These are phyloP conservation scores for Fonsecaea monophora DNA, from an alignment of 2,329 filamentous ascomycete genomes.

Conservation along the genomic window DNA sequence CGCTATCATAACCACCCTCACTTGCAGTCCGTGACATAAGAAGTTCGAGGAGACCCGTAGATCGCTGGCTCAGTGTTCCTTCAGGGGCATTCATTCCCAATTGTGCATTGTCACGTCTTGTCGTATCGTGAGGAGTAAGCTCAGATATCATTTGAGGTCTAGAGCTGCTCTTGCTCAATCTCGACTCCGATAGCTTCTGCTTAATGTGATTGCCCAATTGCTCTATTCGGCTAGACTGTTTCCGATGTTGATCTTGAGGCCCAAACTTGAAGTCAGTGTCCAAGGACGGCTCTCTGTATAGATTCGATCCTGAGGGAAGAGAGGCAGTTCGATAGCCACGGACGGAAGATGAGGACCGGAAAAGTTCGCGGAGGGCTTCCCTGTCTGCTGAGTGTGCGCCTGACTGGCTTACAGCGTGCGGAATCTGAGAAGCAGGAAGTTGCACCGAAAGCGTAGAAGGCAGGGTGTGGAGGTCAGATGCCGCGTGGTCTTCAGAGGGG, in stretches of 20 bases:
- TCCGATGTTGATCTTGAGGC: constrained; percentile 11
- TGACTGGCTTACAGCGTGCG: constrained; percentile 26
- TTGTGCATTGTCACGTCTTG: constrained; percentile 2
- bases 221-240: constrained; percentile 30
- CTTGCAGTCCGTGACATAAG: constrained; percentile 36
- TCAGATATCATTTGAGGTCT: constrained; percentile 19
- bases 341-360: constrained; percentile 35
- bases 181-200: constrained; percentile 38
- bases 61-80: constrained; percentile 29
- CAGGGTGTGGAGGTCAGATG: constrained; percentile 25
- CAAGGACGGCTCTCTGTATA: constrained; percentile 27
- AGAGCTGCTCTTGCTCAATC: constrained; percentile 36
- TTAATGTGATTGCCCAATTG: constrained; percentile 37
- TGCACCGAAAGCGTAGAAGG: constrained; percentile 31
- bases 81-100: constrained; percentile 17
- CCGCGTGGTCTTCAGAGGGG: constrained; percentile 11
- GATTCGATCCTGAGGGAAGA: constrained; percentile 13
- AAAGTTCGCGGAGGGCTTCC: constrained; percentile 33
- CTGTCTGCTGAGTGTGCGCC: constrained; percentile 25
- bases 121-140: constrained; percentile 6
- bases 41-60: constrained; percentile 36
- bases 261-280: constrained; percentile 32
- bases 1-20: constrained; percentile 40
- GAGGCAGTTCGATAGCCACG: constrained; percentile 36
- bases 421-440: constrained; percentile 27